phyloP scores from a whole-genome alignment of 208 protist species.

The Acanthamoeba royreba region DNA sequence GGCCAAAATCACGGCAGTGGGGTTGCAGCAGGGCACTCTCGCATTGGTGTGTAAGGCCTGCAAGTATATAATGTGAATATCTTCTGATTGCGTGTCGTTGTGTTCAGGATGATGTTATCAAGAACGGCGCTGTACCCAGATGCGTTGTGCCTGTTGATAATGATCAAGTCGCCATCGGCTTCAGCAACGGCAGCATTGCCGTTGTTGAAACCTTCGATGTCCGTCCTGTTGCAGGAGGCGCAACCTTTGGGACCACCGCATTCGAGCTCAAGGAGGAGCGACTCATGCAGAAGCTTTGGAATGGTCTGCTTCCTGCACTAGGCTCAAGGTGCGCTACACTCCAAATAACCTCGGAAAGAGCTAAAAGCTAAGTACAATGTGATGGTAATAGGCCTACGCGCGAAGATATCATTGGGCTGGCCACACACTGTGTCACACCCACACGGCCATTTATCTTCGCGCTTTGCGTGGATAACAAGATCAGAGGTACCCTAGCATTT shows the following conservation, averaged over 20 bases:
- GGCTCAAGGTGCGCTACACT: neutral
- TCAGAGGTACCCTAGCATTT: neutral
- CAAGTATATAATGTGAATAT: too few relatives aligned
- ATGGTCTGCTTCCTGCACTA: neutral
- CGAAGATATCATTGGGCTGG: neutral
- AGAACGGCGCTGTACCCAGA: neutral
- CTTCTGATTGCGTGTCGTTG: neutral
- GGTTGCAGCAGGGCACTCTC: neutral
- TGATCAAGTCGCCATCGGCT: neutral
- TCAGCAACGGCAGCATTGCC: conserved; percentile 13
- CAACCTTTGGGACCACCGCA: neutral
- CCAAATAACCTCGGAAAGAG: neutral
- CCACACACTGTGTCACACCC: conserved; percentile 3
- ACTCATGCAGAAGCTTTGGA: conserved; percentile 21
- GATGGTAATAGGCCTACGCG: neutral
- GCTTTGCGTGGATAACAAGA: conserved; percentile 41
- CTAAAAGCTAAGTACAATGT: neutral
- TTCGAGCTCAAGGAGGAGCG: conserved; percentile 21
- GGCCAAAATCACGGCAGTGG: conserved; percentile 1
- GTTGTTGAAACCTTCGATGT: neutral
- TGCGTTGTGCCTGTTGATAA: neutral
- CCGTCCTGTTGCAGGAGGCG: neutral
- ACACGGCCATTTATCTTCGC: neutral
- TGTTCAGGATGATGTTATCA: neutral
- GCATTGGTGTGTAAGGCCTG: neutral